These are phyloP conservation scores for Pseudogymnoascus sp. DNA, from an alignment of 2,329 filamentous ascomycete genomes.

Conservation along the genomic window DNA sequence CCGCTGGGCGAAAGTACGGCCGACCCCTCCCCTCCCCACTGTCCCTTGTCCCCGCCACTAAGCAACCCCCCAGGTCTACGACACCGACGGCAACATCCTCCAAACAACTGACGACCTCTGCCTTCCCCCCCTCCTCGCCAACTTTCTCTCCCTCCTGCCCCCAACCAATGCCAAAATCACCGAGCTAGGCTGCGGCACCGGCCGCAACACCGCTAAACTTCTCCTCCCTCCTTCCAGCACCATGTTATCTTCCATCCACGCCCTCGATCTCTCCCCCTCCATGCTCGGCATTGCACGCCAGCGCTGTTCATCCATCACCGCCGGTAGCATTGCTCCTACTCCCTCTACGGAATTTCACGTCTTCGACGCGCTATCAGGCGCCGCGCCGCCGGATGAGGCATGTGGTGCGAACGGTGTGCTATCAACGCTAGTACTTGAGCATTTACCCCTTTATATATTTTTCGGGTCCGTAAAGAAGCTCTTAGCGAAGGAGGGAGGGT, in stretches of 20 bases:
- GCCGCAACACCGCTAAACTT: constrained; percentile 50
- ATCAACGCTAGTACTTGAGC: constrained; percentile 56
- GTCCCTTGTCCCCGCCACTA: constrained; percentile 14
- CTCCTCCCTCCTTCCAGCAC: constrained; percentile 14
- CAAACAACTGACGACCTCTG: constrained; percentile 54
- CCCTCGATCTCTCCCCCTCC: constrained; percentile 43
- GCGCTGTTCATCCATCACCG: constrained; percentile 8
- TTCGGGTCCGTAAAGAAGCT: constrained; percentile 39
- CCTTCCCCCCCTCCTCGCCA: constrained; percentile 41
- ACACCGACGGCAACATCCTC: constrained; percentile 58
- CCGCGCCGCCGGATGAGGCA: constrained; percentile 16
- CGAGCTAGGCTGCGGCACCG: constrained; percentile 60
- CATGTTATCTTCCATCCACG: constrained; percentile 22
- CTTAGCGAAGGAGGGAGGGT: constrained; percentile 37
- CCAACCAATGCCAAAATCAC: constrained; percentile 34
- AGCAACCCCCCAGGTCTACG: constrained; percentile 40
- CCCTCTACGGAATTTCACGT: constrained; percentile 14
- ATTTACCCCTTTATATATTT: constrained; percentile 43
- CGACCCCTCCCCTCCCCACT: neutral
- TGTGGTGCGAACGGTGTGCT: constrained; percentile 36
- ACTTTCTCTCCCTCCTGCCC: constrained; percentile 32
- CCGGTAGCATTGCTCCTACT: neutral
- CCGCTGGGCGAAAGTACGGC: constrained; percentile 34
- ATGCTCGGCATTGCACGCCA: constrained; percentile 47
- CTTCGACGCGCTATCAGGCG: constrained; percentile 21